Evolutionary conservation across 2,329 filamentous ascomycete species (phyloP).

Genomic region (Fusarium sp.): DNA sequence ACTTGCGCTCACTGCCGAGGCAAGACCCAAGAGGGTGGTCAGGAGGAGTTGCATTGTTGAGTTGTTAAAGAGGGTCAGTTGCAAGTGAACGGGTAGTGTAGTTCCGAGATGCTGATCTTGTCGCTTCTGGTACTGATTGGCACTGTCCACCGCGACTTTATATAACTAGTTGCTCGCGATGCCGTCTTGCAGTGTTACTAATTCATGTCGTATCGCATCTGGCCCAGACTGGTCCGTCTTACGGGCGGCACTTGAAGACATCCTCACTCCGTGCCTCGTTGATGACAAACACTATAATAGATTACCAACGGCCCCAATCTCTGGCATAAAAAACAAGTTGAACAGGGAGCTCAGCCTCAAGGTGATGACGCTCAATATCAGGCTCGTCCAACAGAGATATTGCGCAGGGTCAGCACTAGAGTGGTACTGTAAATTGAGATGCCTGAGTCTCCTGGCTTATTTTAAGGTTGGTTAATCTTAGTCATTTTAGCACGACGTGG

Average conservation of each 20-base stretch:
- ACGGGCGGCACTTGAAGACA: slow-evolving; percentile 6
- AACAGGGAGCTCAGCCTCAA: slow-evolving; percentile 1
- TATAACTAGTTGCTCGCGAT: not conserved
- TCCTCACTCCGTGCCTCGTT: not conserved
- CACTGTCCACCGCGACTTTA: not conserved
- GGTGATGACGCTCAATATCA: slow-evolving; percentile 2
- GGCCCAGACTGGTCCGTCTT: not conserved
- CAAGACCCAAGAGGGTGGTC: not conserved
- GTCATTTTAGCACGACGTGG: slow-evolving; percentile 7
- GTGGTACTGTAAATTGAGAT: not conserved
- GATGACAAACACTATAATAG: slow-evolving; percentile 2
- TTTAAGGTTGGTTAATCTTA: slow-evolving; percentile 6
- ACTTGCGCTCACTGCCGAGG: not conserved
- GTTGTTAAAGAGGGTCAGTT: not conserved
- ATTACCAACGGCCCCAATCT: not conserved
- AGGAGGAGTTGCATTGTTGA: slow-evolving; percentile 4
- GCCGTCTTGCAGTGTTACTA: not conserved
- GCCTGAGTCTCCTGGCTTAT: not conserved
- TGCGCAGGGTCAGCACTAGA: slow-evolving; percentile 8
- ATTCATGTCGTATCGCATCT: slow-evolving; percentile 1
- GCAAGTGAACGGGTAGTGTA: not conserved
- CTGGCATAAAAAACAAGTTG: not conserved
- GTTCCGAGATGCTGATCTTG: not conserved
- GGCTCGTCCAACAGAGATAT: not conserved
- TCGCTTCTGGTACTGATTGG: not conserved